Evolutionary conservation across 177 flowering plant species (phyloP), one percentile per base, ranked within the genome.

Genomic region (Telopea speciosissima): DNA sequence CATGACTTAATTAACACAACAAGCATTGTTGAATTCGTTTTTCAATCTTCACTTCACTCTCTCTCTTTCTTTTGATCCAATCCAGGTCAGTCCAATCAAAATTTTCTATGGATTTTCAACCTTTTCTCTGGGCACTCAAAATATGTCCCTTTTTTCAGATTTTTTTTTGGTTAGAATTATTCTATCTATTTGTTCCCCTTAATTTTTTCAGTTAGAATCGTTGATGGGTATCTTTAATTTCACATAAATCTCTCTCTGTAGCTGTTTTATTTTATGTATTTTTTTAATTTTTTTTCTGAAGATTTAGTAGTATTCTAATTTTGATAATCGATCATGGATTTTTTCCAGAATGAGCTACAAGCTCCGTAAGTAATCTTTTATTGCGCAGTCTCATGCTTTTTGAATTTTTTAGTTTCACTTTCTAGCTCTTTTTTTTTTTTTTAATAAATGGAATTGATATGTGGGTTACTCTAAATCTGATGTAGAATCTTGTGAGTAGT

Each of bases 11-110:
- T 70, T 64, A 73, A 58, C 73, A 52, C 68, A 67, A 70, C 22
- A 33, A 77, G 33, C 68, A 70, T 33, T 62, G 36, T 68, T 68
- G 75, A 40, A 67, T 54, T 62, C 65, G 45, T 70, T 73, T 31
- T 69, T 54, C 54, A 69, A 69, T 73, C 59, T 23, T 69, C 75
- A 59, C 45, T 66, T 5, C 59, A 69, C 62, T 73, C 65, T 52
- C 63, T 31, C 65, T 62, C 67, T n/a, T n/a, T n/a, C n/a, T n/a
- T n/a, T 67, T 26, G 42, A 73, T 63, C 74, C 49, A 70, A 56
- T 72, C 69, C 73, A 80, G 80, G 80, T 77, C 65, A 75, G 62
- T 75, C 59, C 24, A 44, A 24, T 17, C 25, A 22, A 24, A 22
- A 23, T 0, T 49, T 63, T 44, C 40, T 26, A 12, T 65, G 6